phyloP scores from a whole-genome alignment of 139 green algal genomes.

The Choricystis sp. region DNA sequence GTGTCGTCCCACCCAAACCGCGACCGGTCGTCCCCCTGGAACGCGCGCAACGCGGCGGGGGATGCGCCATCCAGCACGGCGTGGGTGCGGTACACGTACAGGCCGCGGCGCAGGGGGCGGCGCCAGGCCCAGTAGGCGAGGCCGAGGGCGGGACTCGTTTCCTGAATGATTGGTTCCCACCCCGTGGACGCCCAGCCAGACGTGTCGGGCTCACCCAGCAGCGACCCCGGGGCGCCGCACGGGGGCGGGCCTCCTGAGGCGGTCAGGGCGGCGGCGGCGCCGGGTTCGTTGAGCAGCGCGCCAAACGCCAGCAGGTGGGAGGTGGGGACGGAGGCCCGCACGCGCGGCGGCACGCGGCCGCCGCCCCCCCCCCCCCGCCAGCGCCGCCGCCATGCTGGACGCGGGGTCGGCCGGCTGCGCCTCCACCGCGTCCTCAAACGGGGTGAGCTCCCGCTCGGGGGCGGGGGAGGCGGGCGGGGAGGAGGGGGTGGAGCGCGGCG shows the following conservation, averaged over 20 bases:
- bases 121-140: slow-evolving; percentile 41
- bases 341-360: too few species aligned
- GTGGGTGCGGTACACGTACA: slow-evolving; percentile 31
- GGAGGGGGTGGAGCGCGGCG: background rate
- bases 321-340: background rate
- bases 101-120: slow-evolving; percentile 32
- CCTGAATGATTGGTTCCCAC: slow-evolving; percentile 33
- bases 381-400: background rate
- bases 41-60: slow-evolving; percentile 30
- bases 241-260: slow-evolving; percentile 3
- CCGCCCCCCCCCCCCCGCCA: background rate
- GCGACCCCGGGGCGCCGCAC: slow-evolving; percentile 6
- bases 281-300: slow-evolving; percentile 24
- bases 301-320: slow-evolving; percentile 38
- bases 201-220: slow-evolving; percentile 22
- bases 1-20: slow-evolving; percentile 35
- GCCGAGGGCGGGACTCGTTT: slow-evolving; percentile 8
- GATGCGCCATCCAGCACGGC: slow-evolving; percentile 26
- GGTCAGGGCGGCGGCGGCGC: background rate
- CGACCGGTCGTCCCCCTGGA: slow-evolving; percentile 33
- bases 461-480: too few species aligned
- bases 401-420: background rate
- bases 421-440: background rate
- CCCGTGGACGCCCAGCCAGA: slow-evolving; percentile 1
- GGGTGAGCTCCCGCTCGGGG: background rate